phyloP scores from a whole-genome alignment of 441 rosid genomes.

The Capsella rubella region DNA sequence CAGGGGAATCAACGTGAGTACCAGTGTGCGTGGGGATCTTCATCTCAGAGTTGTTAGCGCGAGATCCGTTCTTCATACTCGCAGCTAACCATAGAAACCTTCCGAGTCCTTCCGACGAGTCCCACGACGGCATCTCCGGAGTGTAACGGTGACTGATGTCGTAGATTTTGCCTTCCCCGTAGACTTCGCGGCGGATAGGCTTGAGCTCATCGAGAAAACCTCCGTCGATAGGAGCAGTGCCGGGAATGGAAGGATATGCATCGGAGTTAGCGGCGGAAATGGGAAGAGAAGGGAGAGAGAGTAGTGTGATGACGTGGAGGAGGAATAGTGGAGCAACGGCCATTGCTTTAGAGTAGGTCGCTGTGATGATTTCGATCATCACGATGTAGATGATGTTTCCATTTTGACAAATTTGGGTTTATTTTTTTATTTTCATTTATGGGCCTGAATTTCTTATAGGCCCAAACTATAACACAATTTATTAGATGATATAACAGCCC shows the following conservation, averaged over 20 bases:
- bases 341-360: slow-evolving; percentile 21
- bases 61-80: slow-evolving; percentile 79
- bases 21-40: slow-evolving; percentile 72
- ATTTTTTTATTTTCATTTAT: not conserved
- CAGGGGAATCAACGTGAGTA: slow-evolving; percentile 84
- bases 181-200: slow-evolving; percentile 68
- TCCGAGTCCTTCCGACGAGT: slow-evolving; percentile 58
- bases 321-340: slow-evolving; percentile 27
- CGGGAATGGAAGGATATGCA: slow-evolving; percentile 50
- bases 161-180: slow-evolving; percentile 60
- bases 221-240: slow-evolving; percentile 31
- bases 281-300: slow-evolving; percentile 27
- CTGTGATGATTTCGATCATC: slow-evolving; percentile 28
- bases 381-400: slow-evolving; percentile 17
- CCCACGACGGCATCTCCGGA: slow-evolving; percentile 59
- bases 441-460: slow-evolving; percentile 18
- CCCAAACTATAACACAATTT: not conserved
- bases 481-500: not conserved
- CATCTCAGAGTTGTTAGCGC: slow-evolving; percentile 57
- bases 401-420: not conserved
- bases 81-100: slow-evolving; percentile 57
- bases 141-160: slow-evolving; percentile 71
- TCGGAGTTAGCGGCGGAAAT: slow-evolving; percentile 3
- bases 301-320: slow-evolving; percentile 18
- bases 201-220: slow-evolving; percentile 35